Evolutionary conservation across 2,329 filamentous ascomycete genomes (phyloP).

Genomic region (Alternaria panax): DNA sequence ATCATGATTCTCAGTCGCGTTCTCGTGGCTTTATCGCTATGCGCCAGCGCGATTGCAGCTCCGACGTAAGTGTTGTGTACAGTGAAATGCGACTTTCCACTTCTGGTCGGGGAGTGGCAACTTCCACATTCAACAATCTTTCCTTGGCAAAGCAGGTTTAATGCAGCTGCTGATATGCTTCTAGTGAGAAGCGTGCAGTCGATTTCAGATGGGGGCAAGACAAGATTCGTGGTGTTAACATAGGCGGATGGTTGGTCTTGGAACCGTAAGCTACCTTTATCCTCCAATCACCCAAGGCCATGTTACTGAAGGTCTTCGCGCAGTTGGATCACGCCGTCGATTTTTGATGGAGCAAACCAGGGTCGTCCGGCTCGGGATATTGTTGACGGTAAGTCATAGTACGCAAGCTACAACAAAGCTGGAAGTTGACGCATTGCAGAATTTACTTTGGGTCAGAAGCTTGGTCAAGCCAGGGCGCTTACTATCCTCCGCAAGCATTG

Average conservation of each 20-base stretch:
- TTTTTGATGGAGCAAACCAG: constrained; percentile 53
- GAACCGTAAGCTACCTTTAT: constrained; percentile 47
- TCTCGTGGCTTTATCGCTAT: constrained; percentile 32
- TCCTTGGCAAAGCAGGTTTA: background rate
- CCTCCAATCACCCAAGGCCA: background rate
- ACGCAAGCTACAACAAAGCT: background rate
- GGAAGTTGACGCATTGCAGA: constrained; percentile 40
- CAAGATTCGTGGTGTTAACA: constrained; percentile 60
- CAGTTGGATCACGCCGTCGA: constrained; percentile 65
- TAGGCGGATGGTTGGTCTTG: constrained; percentile 60
- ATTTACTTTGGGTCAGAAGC: constrained; percentile 59
- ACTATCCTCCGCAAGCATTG: constrained; percentile 58
- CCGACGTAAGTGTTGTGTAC: constrained; percentile 39
- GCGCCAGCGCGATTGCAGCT: constrained; percentile 34
- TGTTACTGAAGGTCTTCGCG: constrained; percentile 1
- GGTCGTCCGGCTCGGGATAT: constrained; percentile 44
- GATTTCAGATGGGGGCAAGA: constrained; percentile 59
- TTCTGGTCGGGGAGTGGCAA: background rate
- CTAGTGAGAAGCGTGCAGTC: constrained; percentile 45
- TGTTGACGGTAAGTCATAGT: constrained; percentile 46
- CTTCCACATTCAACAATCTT: background rate
- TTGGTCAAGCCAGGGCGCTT: constrained; percentile 57
- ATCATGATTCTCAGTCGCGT: constrained; percentile 39
- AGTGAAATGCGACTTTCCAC: constrained; percentile 8
- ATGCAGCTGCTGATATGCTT: constrained; percentile 19